Conservation (phyloP, 805 yeast genomes). For the Kregervanrija pseudodelftensis region DNA sequence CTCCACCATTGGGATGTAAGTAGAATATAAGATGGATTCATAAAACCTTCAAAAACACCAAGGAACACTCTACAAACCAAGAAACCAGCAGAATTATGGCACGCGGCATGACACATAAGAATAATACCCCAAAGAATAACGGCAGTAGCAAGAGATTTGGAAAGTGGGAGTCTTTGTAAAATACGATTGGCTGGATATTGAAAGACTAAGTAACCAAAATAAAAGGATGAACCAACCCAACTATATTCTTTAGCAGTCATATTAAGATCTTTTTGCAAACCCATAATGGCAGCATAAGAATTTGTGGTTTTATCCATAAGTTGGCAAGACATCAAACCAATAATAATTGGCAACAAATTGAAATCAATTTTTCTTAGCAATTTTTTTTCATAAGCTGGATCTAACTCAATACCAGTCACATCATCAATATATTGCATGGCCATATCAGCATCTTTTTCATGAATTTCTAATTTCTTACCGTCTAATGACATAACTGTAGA, state of each 20-base stretch:
- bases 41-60: constrained; percentile 33
- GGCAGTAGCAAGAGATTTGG: constrained; percentile 29
- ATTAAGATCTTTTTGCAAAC: constrained; percentile 32
- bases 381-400: constrained; percentile 7
- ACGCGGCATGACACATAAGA: constrained; percentile 42
- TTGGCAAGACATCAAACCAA: constrained; percentile 22
- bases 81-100: constrained; percentile 37
- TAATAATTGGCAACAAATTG: constrained; percentile 28
- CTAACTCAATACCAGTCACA: constrained; percentile 1
- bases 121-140: constrained; percentile 42
- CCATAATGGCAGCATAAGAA: constrained; percentile 40
- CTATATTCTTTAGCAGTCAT: constrained; percentile 39
- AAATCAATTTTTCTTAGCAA: constrained; percentile 28
- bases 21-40: constrained; percentile 28
- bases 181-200: constrained; percentile 36
- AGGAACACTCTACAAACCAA: constrained; percentile 39
- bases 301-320: constrained; percentile 36
- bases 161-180: constrained; percentile 33
- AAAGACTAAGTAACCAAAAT: constrained; percentile 39
- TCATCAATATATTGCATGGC: constrained; percentile 6
- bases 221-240: constrained; percentile 35
- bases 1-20: constrained; percentile 25
- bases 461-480: constrained; percentile 4
- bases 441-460: constrained; percentile 5
- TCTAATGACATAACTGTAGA: constrained; percentile 8